These are phyloP conservation scores for Physcomitrellopsis africana DNA, from an alignment of 225 moss, liverwort and hornwort species.

Conservation along the genomic window DNA sequence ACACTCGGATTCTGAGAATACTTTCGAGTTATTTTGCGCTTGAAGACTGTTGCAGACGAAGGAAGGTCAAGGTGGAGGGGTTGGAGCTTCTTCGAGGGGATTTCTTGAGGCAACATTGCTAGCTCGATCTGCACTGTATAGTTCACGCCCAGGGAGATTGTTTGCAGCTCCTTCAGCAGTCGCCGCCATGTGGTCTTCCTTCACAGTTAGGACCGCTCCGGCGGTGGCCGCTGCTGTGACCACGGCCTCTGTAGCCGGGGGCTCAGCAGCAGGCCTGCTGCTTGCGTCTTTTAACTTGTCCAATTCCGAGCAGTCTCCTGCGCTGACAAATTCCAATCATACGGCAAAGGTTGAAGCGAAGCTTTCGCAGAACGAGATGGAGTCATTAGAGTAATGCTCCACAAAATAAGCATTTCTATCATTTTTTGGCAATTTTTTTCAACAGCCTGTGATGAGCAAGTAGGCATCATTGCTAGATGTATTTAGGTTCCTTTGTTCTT, in stretches of 20 bases:
- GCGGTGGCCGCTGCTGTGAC: conserved; percentile 42
- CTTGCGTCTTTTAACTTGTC: conserved; percentile 31
- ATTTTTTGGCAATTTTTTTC: conserved; percentile 20
- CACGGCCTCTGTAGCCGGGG: conserved; percentile 38
- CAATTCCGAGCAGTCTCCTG: conserved; percentile 29
- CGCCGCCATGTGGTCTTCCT: conserved; percentile 36
- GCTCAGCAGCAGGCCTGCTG: conserved; percentile 37
- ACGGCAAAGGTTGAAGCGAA: conserved; percentile 15
- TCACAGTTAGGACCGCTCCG: conserved; percentile 36
- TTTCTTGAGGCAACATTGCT: conserved; percentile 8
- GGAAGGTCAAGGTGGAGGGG: background rate
- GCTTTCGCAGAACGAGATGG: conserved; percentile 19
- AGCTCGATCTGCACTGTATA: background rate
- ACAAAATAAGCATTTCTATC: background rate
- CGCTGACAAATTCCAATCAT: conserved; percentile 13
- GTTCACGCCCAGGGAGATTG: background rate
- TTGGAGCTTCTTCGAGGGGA: background rate
- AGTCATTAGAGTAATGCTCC: background rate
- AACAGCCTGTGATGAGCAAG: conserved; percentile 26
- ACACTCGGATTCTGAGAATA: background rate
- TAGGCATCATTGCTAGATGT: conserved; percentile 1
- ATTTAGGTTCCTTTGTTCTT: background rate
- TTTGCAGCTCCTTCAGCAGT: background rate
- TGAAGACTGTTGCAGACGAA: background rate
- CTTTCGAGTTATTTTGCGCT: background rate